Base-by-base conservation (phyloP, 306 rosid genomes). In the Quillaja saponaria region DNA sequence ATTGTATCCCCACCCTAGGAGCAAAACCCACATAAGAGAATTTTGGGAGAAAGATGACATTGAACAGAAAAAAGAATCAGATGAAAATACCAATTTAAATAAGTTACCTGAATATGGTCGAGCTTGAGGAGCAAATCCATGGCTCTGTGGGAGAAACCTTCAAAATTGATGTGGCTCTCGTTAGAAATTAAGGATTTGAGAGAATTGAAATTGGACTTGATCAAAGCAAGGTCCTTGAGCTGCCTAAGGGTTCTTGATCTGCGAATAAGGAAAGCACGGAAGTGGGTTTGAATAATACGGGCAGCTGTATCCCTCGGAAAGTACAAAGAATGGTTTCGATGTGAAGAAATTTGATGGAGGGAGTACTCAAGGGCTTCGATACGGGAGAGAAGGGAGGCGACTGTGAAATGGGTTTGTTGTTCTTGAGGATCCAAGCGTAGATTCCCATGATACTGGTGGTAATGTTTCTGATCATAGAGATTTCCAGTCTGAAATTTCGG, bases 281-380 rank as follows among this genome's bases (percentile, higher is more conserved):
- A 94, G 49, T 84, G 91, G 73, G 84, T 81, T 67, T 94, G 99
- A 34, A 94, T 87, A 0, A 83, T 70, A 10, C 86, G 79, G 8
- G 97, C 96, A 0, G 99, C 95, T 0, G 74, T 48, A 59, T 89
- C 81, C 21, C 88, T 82, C 7, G 89, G 95, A 61, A 97, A 80
- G 51, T 13, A 34, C 10, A 67, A 50, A 45, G 65, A 49, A 20
- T 20, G 67, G 18, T 6, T 39, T 19, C 20, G 14, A 71, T 54
- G 58, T 5, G 60, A 64, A 63, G 81, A 69, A 59, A 71, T 14
- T 7, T 28, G 75, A 64, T 13, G 77, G 63, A 91, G 80, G 31
- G 89, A 80, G 66, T 95, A 80, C 66, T 92, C 99, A 0, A 92
- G 95, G 71, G 91, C 84, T 75, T 92, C 89, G 76, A 92, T 80